phyloP scores from a whole-genome alignment of 225 moss, liverwort and hornwort species.

The Straminergon stramineum region DNA sequence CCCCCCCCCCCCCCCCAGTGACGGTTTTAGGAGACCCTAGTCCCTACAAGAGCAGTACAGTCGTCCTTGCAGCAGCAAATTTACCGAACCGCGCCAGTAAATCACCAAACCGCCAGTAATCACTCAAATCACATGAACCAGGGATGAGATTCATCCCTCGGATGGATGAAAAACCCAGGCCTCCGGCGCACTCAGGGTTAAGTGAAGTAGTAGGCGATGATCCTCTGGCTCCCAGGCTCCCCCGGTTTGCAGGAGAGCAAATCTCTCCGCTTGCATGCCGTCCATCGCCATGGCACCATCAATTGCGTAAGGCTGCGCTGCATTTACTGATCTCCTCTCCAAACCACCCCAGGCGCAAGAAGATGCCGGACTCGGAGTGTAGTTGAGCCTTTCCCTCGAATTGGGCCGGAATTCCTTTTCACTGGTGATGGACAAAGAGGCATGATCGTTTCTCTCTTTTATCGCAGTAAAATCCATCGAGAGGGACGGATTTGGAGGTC shows the following conservation, averaged over 20 bases:
- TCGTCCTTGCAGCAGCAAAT: neutral
- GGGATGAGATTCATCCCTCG: neutral
- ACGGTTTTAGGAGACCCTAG: neutral
- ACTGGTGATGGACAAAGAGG: neutral
- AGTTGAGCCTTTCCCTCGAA: neutral
- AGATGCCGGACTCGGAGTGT: neutral
- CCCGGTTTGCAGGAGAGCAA: constrained; percentile 6
- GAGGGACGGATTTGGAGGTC: neutral
- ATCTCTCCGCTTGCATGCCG: constrained; percentile 3
- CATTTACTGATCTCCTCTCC: neutral
- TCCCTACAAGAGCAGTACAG: neutral
- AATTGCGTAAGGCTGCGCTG: constrained; percentile 10
- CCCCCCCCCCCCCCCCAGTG: neutral
- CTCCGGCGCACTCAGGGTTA: neutral
- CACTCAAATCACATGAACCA: neutral
- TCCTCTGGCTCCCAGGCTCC: neutral
- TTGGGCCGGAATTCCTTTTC: neutral
- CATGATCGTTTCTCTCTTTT: neutral
- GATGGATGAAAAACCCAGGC: neutral
- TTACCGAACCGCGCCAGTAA: neutral
- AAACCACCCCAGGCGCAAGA: neutral
- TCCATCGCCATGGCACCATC: neutral
- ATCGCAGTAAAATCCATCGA: neutral
- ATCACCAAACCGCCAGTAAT: neutral
- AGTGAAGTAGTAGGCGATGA: neutral